These are phyloP conservation scores for Kazachstania sp. DNA, from an alignment of 1,139 yeast species.

Conservation along the genomic window DNA sequence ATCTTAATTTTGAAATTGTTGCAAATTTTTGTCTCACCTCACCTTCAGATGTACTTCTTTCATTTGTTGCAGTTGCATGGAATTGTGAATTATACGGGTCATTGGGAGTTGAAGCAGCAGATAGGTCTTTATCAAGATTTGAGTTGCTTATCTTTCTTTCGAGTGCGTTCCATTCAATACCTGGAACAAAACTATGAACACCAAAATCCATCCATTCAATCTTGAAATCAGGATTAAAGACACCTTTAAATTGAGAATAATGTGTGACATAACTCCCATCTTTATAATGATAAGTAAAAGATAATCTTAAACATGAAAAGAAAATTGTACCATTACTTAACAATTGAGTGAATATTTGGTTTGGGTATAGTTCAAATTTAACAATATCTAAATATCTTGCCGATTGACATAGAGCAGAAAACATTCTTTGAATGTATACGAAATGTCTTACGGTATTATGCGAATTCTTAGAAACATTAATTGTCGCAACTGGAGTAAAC, in stretches of 20 bases:
- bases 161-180: conserved; percentile 37
- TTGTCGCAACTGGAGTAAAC: conserved; percentile 41
- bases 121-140: conserved; percentile 14
- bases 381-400: conserved; percentile 47
- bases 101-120: conserved; percentile 4
- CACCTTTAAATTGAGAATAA: conserved; percentile 49
- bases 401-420: conserved; percentile 50
- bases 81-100: background rate
- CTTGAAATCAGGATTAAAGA: conserved; percentile 52
- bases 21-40: conserved; percentile 12
- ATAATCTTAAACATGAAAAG: conserved; percentile 50
- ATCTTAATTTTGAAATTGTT: conserved; percentile 28
- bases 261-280: conserved; percentile 65
- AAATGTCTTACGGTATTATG: conserved; percentile 44
- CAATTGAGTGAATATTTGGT: conserved; percentile 58
- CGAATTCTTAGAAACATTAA: conserved; percentile 35
- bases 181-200: conserved; percentile 38
- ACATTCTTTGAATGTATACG: conserved; percentile 56
- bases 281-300: conserved; percentile 46
- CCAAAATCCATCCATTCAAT: conserved; percentile 67
- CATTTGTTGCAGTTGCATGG: background rate
- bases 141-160: conserved; percentile 29
- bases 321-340: conserved; percentile 58
- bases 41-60: background rate
- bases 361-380: conserved; percentile 49